phyloP scores from a whole-genome alignment of 2,329 filamentous ascomycete species.

The Aspergillus texensis region DNA sequence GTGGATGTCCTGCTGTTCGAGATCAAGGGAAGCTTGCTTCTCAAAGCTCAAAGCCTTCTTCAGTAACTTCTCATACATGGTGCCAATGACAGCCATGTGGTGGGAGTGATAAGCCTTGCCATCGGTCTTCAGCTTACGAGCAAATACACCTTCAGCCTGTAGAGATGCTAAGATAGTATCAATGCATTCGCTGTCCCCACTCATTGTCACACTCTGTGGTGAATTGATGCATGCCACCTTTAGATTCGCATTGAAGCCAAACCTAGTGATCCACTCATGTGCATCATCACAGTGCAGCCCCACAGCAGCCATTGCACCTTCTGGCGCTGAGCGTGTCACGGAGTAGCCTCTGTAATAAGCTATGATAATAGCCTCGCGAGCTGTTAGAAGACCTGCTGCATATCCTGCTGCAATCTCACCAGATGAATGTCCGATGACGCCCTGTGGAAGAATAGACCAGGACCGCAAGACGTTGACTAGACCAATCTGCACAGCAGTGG shows the following conservation, averaged over 20 bases:
- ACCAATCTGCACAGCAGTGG: conserved; percentile 50
- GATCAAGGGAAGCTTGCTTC: neutral
- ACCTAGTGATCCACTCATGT: neutral
- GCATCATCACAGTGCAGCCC: conserved; percentile 2
- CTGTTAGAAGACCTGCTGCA: conserved; percentile 37
- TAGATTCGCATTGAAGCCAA: neutral
- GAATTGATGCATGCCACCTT: neutral
- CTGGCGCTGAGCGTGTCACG: neutral
- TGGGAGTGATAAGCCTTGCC: conserved; percentile 25
- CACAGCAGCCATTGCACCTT: conserved; percentile 11
- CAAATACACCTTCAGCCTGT: conserved; percentile 22
- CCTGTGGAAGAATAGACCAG: conserved; percentile 44
- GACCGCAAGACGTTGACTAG: conserved; percentile 49
- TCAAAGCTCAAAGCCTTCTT: no score
- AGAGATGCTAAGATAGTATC: conserved; percentile 23
- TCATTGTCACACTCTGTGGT: conserved; percentile 22
- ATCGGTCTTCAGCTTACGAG: conserved; percentile 16
- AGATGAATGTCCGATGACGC: conserved; percentile 50
- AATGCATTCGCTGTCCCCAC: conserved; percentile 21
- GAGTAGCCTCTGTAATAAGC: conserved; percentile 13
- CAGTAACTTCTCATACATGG: no score
- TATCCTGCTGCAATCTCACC: conserved; percentile 56
- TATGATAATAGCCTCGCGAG: conserved; percentile 5
- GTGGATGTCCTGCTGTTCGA: neutral
- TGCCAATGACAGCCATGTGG: conserved; percentile 19